A percentile compares a stretch with the other conserved stretches of the same genome.
phyloP scores from a whole-genome alignment of 1,284 basidiomycete species.

The Fomitopsis betulina region DNA sequence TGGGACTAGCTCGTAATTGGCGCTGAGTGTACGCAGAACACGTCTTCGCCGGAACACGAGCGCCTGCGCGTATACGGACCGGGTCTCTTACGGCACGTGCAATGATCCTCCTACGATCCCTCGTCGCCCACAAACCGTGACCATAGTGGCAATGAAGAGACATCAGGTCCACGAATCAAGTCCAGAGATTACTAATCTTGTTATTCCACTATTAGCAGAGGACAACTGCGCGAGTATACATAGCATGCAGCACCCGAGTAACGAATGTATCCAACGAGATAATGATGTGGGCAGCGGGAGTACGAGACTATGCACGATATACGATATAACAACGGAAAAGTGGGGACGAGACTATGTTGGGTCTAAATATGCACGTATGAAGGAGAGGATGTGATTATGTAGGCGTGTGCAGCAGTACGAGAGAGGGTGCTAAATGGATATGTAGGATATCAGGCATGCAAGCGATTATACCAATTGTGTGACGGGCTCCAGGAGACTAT shows the following conservation, averaged over 20 bases:
- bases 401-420: constrained; percentile 8
- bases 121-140: no score
- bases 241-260: neutral
- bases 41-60: neutral
- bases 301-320: constrained; percentile 15
- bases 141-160: no score
- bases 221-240: neutral
- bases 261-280: neutral
- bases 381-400: constrained; percentile 16
- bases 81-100: neutral
- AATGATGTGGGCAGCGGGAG: constrained; percentile 12
- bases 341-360: constrained; percentile 13
- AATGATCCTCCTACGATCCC: no score
- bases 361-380: constrained; percentile 16
- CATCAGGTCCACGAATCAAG: no score
- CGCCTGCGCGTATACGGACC: neutral
- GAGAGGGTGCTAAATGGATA: constrained; percentile 9
- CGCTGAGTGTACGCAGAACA: constrained; percentile 1
- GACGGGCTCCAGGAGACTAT: neutral
- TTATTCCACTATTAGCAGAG: constrained; percentile 1
- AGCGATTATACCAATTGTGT: constrained; percentile 8
- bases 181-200: neutral
- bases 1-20: constrained; percentile 3
- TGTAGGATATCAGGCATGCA: constrained; percentile 7
- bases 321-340: constrained; percentile 3